Percentiles rank a stretch among this genome's conserved stretches.
Evolutionary conservation across 352 stramenopile species (phyloP).

Genomic region (Pythium aristosporum): DNA sequence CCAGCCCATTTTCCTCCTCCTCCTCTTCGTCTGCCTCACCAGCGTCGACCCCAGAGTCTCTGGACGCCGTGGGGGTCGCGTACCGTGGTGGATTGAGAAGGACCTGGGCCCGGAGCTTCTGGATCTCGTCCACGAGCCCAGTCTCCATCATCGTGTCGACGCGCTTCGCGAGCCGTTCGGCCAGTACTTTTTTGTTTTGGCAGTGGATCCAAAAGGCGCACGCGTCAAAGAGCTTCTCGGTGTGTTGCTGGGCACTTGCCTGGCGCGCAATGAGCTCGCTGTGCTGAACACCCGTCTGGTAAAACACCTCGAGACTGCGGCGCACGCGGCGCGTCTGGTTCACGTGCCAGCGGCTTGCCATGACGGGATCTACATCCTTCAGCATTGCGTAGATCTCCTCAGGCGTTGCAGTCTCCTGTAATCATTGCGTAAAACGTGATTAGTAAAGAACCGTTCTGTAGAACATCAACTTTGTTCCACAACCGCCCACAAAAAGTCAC

Average conservation of each 20-base stretch:
- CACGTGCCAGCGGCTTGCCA: constrained; percentile 78
- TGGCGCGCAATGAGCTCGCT: constrained; percentile 68
- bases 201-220: constrained; percentile 86
- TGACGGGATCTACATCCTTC: constrained; percentile 73
- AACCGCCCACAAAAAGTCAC: neutral
- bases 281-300: constrained; percentile 74
- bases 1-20: constrained; percentile 14
- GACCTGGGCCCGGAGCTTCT: constrained; percentile 42
- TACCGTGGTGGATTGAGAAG: constrained; percentile 45
- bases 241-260: constrained; percentile 39
- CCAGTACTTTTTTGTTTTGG: constrained; percentile 51
- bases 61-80: constrained; percentile 10
- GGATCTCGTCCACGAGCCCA: constrained; percentile 83
- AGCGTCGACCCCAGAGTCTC: no score
- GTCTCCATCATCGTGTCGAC: constrained; percentile 80
- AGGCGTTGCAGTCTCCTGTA: constrained; percentile 35
- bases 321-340: constrained; percentile 88
- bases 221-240: constrained; percentile 74
- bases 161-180: constrained; percentile 59
- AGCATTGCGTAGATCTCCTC: constrained; percentile 66
- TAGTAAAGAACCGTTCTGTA: neutral
- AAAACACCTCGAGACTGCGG: constrained; percentile 82
- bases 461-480: neutral
- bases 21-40: neutral
- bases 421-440: neutral